phyloP scores from a whole-genome alignment of 352 stramenopile genomes.

The Phytophthora capsici region DNA sequence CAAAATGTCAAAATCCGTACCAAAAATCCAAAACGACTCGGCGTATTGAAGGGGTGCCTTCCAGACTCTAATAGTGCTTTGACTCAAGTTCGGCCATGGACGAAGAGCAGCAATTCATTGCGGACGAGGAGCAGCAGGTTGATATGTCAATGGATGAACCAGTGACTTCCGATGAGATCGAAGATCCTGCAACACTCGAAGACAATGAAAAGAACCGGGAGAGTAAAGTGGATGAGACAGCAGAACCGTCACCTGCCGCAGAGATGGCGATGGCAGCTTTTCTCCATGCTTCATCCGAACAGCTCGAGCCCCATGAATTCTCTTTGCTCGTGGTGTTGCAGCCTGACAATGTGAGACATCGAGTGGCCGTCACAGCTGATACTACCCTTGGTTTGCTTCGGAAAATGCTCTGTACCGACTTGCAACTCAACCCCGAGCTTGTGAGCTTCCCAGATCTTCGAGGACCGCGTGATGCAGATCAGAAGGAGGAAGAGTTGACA shows the following conservation, averaged over 20 bases:
- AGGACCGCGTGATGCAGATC: slow-evolving; percentile 30
- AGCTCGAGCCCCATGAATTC: slow-evolving; percentile 45
- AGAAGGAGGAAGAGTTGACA: slow-evolving; percentile 42
- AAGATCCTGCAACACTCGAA: slow-evolving; percentile 28
- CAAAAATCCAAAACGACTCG: slow-evolving; percentile 14
- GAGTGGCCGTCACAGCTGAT: slow-evolving; percentile 57
- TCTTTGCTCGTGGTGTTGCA: slow-evolving; percentile 73
- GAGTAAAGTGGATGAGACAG: slow-evolving; percentile 1
- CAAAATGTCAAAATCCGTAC: slow-evolving; percentile 9
- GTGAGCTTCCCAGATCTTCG: slow-evolving; percentile 69
- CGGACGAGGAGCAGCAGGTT: no score
- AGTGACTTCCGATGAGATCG: neutral
- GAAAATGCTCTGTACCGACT: slow-evolving; percentile 59
- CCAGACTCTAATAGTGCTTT: neutral
- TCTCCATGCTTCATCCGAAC: slow-evolving; percentile 30
- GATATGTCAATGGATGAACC: slow-evolving; percentile 16
- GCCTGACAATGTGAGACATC: slow-evolving; percentile 78
- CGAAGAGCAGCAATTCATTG: no score
- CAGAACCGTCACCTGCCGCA: slow-evolving; percentile 14
- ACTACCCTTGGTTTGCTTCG: slow-evolving; percentile 62
- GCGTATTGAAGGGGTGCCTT: slow-evolving; percentile 21
- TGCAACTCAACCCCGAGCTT: slow-evolving; percentile 60
- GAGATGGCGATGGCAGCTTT: slow-evolving; percentile 43
- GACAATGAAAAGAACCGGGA: slow-evolving; percentile 9
- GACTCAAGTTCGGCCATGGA: slow-evolving; percentile 33